Evolutionary conservation across 2,329 filamentous ascomycete genomes (phyloP), one percentile per base, ranked within the genome.

Genomic region (Aspergillus quadrilineatus): DNA sequence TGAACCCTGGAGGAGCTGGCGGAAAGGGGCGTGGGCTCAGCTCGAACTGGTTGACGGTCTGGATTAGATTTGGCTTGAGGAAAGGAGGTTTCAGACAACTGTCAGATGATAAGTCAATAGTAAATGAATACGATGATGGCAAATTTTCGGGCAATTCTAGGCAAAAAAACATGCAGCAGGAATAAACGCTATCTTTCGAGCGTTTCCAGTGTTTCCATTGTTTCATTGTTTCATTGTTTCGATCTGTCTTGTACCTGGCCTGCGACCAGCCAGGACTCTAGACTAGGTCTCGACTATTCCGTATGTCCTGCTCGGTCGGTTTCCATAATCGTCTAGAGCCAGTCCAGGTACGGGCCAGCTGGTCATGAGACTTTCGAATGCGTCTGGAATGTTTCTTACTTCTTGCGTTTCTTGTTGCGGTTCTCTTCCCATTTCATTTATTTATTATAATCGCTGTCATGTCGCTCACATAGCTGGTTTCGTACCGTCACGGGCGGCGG

Each of bases 1-100:
- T 60, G 58, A 60, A 60, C 58, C 58, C 58, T 60, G 55, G 29
- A 22, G 50, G 41, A 28, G 39, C 10, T 26, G 26, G n/a, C 12
- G 37, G 47, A 50, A 41, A 41, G 36, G 47, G 36, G 47, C 14
- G 32, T 17, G 30, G 45, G 26, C 32, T 37, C 9, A 14, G 9
- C 34, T 37, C 4, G 34, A 37, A 22, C 22, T 37, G 9, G 34
- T 10, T 32, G 43, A 14, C 28, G 26, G 43, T 46, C 43, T 46
- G 43, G 44, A 29, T 14, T 34, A 9, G 44, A 34, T 29, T 30
- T 22, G 26, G 10, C 30, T 32, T 6, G 8, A 43, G 29, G 43
- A 45, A 29, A 50, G 48, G 49, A 51, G 49, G 39, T 28, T 43
- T 43, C 12, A 34, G 22, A 26, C 22, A 45, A 26, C 12, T 44